These are phyloP conservation scores for Plasmodium blacklocki DNA, from an alignment of 169 alveolate genomes.

Conservation along the genomic window DNA sequence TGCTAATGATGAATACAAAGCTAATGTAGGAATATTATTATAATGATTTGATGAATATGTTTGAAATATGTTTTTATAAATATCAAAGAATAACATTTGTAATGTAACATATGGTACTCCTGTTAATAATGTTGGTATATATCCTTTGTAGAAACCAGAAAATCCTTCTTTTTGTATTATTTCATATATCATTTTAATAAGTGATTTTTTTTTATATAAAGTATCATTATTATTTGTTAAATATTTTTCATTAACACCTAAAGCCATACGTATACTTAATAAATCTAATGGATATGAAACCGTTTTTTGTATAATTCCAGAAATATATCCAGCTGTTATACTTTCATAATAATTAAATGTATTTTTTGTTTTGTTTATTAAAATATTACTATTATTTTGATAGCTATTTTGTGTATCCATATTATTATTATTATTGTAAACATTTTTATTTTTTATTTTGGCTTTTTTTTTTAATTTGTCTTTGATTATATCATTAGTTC, in stretches of 20 bases:
- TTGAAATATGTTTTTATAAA: conserved; percentile 78
- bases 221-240: conserved; percentile 68
- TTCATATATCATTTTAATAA: conserved; percentile 71
- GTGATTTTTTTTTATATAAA: conserved; percentile 29
- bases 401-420: neutral
- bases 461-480: conserved; percentile 73
- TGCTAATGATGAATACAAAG: conserved; percentile 56
- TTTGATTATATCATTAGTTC: conserved; percentile 86
- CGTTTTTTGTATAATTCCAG: conserved; percentile 89
- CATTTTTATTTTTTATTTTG: conserved; percentile 56
- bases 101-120: conserved; percentile 91
- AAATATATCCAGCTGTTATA: conserved; percentile 87
- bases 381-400: conserved; percentile 10
- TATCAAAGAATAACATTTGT: conserved; percentile 89
- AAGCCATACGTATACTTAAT: conserved; percentile 89
- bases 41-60: conserved; percentile 26
- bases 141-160: conserved; percentile 89
- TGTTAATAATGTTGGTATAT: conserved; percentile 84
- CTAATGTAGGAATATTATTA: conserved; percentile 26
- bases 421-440: conserved; percentile 5
- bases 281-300: conserved; percentile 89
- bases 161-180: conserved; percentile 88
- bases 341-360: conserved; percentile 75
- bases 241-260: conserved; percentile 87
- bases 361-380: neutral